Conservation (phyloP, 352 stramenopile genomes). For the Phytopythium montanum region DNA sequence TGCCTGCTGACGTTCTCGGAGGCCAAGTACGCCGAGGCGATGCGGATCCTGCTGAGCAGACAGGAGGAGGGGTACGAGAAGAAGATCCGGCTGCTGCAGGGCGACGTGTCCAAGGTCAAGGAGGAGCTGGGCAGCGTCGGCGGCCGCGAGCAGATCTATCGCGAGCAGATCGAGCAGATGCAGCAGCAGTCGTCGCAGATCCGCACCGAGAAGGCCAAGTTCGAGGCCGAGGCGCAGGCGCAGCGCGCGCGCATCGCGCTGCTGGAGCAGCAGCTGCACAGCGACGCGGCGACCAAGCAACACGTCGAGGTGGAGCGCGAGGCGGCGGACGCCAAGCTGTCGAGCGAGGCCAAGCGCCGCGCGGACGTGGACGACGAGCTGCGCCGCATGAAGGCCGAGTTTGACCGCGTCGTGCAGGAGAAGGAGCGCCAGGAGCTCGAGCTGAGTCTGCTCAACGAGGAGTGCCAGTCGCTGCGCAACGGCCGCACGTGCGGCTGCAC, state of each 20-base stretch:
- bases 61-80: constrained; percentile 87
- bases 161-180: constrained; percentile 86
- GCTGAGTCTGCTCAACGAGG: constrained; percentile 70
- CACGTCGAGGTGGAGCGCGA: constrained; percentile 74
- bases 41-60: constrained; percentile 74
- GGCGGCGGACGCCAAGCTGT: constrained; percentile 64
- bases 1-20: constrained; percentile 75
- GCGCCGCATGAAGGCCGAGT: constrained; percentile 55
- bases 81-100: constrained; percentile 71
- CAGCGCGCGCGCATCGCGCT: constrained; percentile 65
- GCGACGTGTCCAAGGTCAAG: constrained; percentile 72
- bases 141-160: constrained; percentile 80
- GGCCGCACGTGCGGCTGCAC: constrained; percentile 62
- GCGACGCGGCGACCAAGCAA: constrained; percentile 60
- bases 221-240: constrained; percentile 58
- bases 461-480: constrained; percentile 74
- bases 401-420: constrained; percentile 72
- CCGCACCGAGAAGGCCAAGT: constrained; percentile 70
- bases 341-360: constrained; percentile 49
- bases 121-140: constrained; percentile 80
- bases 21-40: constrained; percentile 77
- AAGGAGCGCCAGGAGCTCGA: constrained; percentile 81
- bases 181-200: constrained; percentile 69
- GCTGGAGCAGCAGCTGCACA: constrained; percentile 62
- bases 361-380: constrained; percentile 65